These are phyloP conservation scores for Syzygium syzygioides DNA, from an alignment of 441 rosid species.

Conservation along the genomic window DNA sequence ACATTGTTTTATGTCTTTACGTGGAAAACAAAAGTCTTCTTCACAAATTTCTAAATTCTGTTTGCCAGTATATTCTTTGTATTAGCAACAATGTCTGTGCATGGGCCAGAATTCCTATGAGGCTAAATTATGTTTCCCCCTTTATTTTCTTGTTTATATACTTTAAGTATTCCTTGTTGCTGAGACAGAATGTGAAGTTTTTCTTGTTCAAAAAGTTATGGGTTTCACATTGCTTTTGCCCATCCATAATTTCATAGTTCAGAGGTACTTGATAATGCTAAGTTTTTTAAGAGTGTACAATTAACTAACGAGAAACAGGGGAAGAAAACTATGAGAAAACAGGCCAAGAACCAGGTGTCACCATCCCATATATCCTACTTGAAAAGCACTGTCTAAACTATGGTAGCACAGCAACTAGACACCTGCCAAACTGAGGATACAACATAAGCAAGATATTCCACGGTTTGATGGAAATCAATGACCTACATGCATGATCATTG, in stretches of 20 bases:
- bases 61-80: background rate
- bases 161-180: background rate
- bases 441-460: background rate
- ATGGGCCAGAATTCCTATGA: background rate
- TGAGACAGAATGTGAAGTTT: background rate
- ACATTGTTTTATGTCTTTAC: background rate
- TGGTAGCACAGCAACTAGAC: background rate
- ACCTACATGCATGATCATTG: constrained; percentile 73
- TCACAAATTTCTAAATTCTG: background rate
- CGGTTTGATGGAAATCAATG: background rate
- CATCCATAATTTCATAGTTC: background rate
- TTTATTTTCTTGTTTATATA: background rate
- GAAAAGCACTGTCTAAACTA: background rate
- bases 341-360: background rate
- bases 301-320: background rate
- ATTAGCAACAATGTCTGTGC: background rate
- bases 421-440: background rate
- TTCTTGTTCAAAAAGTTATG: background rate
- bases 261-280: background rate
- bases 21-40: background rate
- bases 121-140: background rate
- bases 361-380: background rate
- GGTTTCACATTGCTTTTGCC: background rate
- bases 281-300: background rate
- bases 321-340: background rate